Evolutionary conservation across 2,329 filamentous ascomycete genomes (phyloP), one percentile per base, ranked within the genome.

Genomic region (Teratosphaeria epicoccoides): DNA sequence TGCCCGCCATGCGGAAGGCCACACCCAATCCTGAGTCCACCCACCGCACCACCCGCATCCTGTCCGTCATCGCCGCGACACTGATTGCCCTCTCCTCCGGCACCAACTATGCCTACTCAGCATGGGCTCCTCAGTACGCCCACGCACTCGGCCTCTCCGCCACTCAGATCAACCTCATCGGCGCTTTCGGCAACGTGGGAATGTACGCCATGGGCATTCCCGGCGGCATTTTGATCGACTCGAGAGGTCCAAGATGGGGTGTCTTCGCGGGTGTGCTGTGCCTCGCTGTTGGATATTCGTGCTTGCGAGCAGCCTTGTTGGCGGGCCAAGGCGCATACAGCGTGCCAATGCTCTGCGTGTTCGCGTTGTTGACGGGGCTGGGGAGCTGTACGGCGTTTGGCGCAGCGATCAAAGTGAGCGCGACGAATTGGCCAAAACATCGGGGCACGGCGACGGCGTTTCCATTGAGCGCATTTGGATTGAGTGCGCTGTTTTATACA

Each of bases 61-160:
- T 93, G 52, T 90, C 91, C 58, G 91, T 90, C 61, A 74, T 90
- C 52, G 89, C 90, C 47, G 89, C 88, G 24, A 95, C 89, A 14
- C 68, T 82, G 57, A 88, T 96, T 56, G 83, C 90, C 14, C 76
- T 97, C 53, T 88, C 90, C 55, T 95, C 90, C 68, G 93, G 93
- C 55, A 95, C 90, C 57, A 96, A 96, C 70, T 97, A 98, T 80
- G 91, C 90, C 66, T 98, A 96, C 71, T 96, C 89, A 51, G 91
- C 91, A 70, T 98, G 93, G 90, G 89, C 88, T 12, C 93, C 93
- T 20, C 90, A 96, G 71, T 96, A 96, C 66, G 89, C 90, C 47
- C 84, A 94, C 63, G 83, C 81, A 61, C 76, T 98, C 61, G 83
- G 85, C 66, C 80, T 97, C 55, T 89, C 89, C 12, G 85, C 93